Percentiles rank a stretch among this genome's conserved stretches.
Evolutionary conservation across 805 yeast genomes (phyloP).

Genomic region (Tetrapisispora iriomotensis): DNA sequence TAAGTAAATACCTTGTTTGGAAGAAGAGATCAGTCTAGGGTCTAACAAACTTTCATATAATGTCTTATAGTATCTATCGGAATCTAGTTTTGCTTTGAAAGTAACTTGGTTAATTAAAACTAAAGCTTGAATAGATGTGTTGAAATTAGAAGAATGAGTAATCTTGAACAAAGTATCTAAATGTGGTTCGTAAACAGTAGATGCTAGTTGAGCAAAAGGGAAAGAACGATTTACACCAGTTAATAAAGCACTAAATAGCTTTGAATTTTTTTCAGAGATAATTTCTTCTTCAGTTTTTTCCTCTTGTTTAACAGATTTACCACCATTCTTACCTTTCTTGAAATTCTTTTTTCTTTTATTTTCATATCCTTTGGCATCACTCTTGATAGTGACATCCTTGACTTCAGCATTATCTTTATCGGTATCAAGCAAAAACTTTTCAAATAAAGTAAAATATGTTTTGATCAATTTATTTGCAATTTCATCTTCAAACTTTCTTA

Average conservation of each 20-base stretch:
- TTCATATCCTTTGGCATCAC: conserved; percentile 35
- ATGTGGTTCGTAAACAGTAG: conserved; percentile 62
- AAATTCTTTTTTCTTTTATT: conserved; percentile 63
- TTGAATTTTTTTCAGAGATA: conserved; percentile 69
- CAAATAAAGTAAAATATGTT: conserved; percentile 80
- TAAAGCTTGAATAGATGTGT: conserved; percentile 88
- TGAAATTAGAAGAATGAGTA: conserved; percentile 89
- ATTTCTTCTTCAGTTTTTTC: conserved; percentile 52
- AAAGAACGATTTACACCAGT: conserved; percentile 95
- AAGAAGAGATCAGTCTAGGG: conserved; percentile 69
- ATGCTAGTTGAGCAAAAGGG: conserved; percentile 75
- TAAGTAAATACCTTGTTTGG: conserved; percentile 87
- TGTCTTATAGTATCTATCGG: conserved; percentile 73
- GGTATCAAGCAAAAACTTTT: conserved; percentile 64
- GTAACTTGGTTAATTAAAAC: conserved; percentile 76
- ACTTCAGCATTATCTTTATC: conserved; percentile 37
- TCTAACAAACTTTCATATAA: conserved; percentile 85
- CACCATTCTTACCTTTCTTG: conserved; percentile 83
- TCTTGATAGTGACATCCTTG: conserved; percentile 30
- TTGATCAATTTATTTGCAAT: conserved; percentile 75
- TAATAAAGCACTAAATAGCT: conserved; percentile 77
- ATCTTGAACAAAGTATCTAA: conserved; percentile 77
- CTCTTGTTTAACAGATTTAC: conserved; percentile 54
- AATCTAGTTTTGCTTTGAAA: conserved; percentile 43
- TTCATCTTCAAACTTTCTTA: conserved; percentile 65